Evolutionary conservation across 148 eudicot species (phyloP).

Genomic region (Arbutus unedo): DNA sequence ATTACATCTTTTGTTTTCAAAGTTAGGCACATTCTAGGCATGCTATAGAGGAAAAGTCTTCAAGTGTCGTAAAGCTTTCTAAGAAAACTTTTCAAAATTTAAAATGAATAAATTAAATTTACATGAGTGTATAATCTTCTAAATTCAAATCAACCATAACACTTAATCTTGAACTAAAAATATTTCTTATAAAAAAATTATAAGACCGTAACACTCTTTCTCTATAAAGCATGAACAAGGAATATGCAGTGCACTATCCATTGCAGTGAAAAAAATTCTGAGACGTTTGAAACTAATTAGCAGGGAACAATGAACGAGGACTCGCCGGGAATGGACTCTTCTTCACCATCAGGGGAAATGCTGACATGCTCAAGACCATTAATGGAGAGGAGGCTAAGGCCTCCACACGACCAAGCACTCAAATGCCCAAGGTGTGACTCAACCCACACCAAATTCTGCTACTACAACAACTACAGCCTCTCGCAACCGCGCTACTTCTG

Average conservation of each 20-base stretch:
- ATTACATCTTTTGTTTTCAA: too few species aligned
- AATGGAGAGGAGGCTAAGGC: constrained; percentile 51
- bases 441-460: constrained; percentile 26
- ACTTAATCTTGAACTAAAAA: too few species aligned
- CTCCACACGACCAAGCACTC: background rate
- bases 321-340: constrained; percentile 33
- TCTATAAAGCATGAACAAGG: too few species aligned
- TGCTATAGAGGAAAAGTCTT: background rate
- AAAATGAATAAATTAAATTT: too few species aligned
- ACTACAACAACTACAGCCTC: constrained; percentile 29
- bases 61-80: too few species aligned
- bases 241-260: too few species aligned
- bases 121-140: too few species aligned
- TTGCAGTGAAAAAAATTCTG: background rate
- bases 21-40: background rate
- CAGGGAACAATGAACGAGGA: constrained; percentile 36
- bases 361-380: constrained; percentile 63
- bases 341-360: constrained; percentile 57
- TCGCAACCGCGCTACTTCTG: constrained; percentile 30
- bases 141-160: too few species aligned
- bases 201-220: too few species aligned
- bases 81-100: too few species aligned
- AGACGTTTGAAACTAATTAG: background rate
- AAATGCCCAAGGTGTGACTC: constrained; percentile 33
- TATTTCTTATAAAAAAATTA: too few species aligned